Percentiles rank a stretch among this genome's conserved stretches.
Evolutionary conservation across 495 filamentous ascomycete genomes (phyloP).

Genomic region (Annulohypoxylon moriforme): DNA sequence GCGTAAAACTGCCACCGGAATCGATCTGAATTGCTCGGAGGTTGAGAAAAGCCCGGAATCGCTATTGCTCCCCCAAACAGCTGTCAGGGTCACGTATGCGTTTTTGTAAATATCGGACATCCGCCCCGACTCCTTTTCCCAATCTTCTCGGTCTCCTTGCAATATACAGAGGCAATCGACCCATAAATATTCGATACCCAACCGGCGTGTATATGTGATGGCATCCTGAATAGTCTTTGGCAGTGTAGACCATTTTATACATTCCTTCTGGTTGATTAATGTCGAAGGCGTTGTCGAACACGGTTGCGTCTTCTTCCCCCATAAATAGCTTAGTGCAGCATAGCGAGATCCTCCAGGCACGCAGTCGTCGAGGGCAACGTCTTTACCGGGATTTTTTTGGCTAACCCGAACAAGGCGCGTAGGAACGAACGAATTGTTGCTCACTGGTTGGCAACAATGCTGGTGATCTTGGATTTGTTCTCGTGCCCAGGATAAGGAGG

Average conservation of each 20-base stretch:
- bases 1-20: neutral
- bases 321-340: neutral
- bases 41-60: neutral
- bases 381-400: neutral
- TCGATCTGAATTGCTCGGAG: neutral
- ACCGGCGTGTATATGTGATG: neutral
- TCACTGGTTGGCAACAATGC: neutral
- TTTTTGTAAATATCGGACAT: neutral
- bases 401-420: conserved; percentile 9
- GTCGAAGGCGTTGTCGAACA: neutral
- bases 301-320: neutral
- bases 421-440: neutral
- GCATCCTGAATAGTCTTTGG: neutral
- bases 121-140: neutral
- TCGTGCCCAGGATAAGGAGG: neutral
- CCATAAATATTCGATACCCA: neutral
- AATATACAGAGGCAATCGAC: neutral
- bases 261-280: neutral
- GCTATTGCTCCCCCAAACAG: neutral
- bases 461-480: neutral
- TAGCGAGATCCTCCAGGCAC: conserved; percentile 4
- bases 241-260: neutral
- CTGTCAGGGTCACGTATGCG: neutral
- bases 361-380: neutral
- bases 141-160: neutral